A percentile compares a stretch with the other conserved stretches of the same genome.
These are phyloP conservation scores for Echites panduratus DNA, from an alignment of 257 asterid genomes.

Conservation along the genomic window DNA sequence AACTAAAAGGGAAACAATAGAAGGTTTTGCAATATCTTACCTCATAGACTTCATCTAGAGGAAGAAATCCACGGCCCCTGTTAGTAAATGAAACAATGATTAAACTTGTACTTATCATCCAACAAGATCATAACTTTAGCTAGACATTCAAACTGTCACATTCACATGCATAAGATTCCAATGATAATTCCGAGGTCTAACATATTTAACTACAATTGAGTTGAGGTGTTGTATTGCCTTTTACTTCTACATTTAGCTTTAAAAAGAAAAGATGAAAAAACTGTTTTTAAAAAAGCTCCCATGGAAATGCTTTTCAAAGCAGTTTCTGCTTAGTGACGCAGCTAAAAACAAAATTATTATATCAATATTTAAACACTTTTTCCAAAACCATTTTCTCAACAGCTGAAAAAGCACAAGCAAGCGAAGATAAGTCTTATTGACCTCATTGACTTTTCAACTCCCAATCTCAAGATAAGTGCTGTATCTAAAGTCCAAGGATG, in stretches of 20 bases:
- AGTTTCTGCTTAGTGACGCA: too few relatives aligned
- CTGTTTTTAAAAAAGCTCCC: too few relatives aligned
- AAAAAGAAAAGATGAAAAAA: too few relatives aligned
- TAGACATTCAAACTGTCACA: neutral
- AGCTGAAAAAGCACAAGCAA: too few relatives aligned
- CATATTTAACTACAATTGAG: neutral
- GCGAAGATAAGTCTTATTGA: too few relatives aligned
- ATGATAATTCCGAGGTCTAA: neutral
- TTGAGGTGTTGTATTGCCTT: too few relatives aligned
- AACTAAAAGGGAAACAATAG: neutral
- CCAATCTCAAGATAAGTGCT: neutral
- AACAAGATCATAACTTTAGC: neutral
- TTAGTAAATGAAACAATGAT: neutral
- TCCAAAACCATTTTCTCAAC: too few relatives aligned
- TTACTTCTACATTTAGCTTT: too few relatives aligned
- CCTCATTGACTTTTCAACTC: neutral
- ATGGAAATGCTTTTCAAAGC: too few relatives aligned
- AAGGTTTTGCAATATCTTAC: slow-evolving; percentile 24
- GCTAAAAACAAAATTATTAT: too few relatives aligned
- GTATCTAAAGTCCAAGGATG: neutral
- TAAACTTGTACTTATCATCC: neutral
- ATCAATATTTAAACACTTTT: too few relatives aligned
- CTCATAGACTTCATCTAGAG: slow-evolving; percentile 66
- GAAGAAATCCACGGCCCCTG: slow-evolving; percentile 85
- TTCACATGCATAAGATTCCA: neutral